These are phyloP conservation scores for Seiridium cupressi DNA, from an alignment of 2,329 filamentous ascomycete species.

Conservation along the genomic window DNA sequence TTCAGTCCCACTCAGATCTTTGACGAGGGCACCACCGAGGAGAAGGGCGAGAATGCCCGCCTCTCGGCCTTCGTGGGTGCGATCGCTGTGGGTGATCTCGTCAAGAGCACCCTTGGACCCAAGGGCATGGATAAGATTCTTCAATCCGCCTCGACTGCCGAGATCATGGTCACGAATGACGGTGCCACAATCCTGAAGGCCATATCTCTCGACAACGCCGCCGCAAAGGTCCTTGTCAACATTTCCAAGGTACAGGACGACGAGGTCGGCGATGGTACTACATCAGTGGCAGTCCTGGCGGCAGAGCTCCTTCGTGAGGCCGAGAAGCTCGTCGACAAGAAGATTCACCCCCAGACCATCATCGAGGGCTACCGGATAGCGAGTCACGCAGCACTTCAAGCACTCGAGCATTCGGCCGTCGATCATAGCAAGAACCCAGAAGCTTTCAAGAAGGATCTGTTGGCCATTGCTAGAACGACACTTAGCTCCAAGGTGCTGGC, in stretches of 20 bases:
- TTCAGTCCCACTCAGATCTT: constrained; percentile 97
- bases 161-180: constrained; percentile 99
- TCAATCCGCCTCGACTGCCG: constrained; percentile 90
- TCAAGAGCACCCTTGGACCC: constrained; percentile 94
- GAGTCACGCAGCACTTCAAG: constrained; percentile 80
- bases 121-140: constrained; percentile 99
- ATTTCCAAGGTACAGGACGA: constrained; percentile 99
- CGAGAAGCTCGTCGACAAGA: constrained; percentile 95
- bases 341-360: constrained; percentile 99
- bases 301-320: constrained; percentile 94
- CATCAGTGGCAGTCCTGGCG: constrained; percentile 93
- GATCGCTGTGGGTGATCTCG: constrained; percentile 94
- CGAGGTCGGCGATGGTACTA: constrained; percentile 96
- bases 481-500: constrained; percentile 95
- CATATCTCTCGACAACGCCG: constrained; percentile 96
- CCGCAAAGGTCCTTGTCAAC: constrained; percentile 97
- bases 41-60: constrained; percentile 99
- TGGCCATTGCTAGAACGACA: constrained; percentile 90
- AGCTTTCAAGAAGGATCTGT: constrained; percentile 84
- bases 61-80: constrained; percentile 97
- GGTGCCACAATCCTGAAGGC: constrained; percentile 97
- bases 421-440: constrained; percentile 83
- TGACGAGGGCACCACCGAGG: constrained; percentile 92
- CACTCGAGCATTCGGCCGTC: constrained; percentile 79
- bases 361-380: constrained; percentile 99